Conservation (phyloP, 345 rosid genomes). For the Dipteronia dyeriana region DNA sequence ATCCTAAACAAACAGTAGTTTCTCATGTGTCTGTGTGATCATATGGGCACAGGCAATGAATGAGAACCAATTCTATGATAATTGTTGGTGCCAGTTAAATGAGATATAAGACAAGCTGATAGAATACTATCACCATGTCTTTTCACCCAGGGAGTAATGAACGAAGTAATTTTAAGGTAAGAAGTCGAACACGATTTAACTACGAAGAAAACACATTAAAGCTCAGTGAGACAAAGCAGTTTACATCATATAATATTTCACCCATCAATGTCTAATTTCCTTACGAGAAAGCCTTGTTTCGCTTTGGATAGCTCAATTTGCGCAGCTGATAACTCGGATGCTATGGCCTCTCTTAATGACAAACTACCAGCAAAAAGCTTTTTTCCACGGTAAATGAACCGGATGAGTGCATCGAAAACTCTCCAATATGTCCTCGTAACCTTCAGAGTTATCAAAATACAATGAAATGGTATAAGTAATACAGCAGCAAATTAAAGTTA, state of each 20-base stretch:
- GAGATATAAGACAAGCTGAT: background rate
- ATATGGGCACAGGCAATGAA: too few species aligned
- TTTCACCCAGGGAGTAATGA: background rate
- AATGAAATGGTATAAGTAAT: background rate
- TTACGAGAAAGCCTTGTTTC: slow-evolving; percentile 80
- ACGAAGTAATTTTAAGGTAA: background rate
- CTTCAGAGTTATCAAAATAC: slow-evolving; percentile 34
- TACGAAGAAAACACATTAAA: background rate
- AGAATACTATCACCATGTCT: background rate
- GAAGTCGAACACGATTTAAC: background rate
- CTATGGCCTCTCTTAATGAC: slow-evolving; percentile 72
- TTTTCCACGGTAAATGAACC: slow-evolving; percentile 89
- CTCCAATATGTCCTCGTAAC: slow-evolving; percentile 82
- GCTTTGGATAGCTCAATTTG: slow-evolving; percentile 63
- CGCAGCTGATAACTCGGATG: slow-evolving; percentile 64
- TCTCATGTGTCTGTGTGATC: too few species aligned
- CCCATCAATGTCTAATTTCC: slow-evolving; percentile 79
- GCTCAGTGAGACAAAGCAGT: background rate
- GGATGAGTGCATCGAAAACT: slow-evolving; percentile 64
- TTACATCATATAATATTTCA: slow-evolving; percentile 33
- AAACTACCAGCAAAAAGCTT: slow-evolving; percentile 73
- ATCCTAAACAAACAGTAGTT: background rate
- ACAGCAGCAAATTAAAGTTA: background rate
- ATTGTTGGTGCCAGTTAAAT: background rate
- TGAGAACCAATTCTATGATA: background rate